These are phyloP conservation scores for Tetrahymena elliotti DNA, from an alignment of 73 alveolate species.

Conservation along the genomic window DNA sequence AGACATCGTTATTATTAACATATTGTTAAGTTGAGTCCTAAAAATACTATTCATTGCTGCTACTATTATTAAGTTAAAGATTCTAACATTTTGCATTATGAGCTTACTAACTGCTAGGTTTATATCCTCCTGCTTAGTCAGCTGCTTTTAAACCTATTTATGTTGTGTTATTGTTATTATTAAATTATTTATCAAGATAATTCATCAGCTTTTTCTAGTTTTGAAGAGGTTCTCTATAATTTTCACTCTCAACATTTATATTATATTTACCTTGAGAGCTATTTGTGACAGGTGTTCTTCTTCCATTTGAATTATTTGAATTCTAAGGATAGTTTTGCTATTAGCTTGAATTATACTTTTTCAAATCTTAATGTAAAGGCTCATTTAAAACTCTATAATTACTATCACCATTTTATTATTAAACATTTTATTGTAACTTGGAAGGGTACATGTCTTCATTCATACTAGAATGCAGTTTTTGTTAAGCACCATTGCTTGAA, in stretches of 20 bases:
- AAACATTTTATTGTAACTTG: not conserved
- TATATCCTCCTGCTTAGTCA: not conserved
- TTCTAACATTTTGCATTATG: not conserved
- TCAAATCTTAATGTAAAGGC: not conserved
- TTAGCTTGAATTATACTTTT: not conserved
- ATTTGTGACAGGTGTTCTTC: not conserved
- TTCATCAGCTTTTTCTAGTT: not conserved
- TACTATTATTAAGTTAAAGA: not conserved
- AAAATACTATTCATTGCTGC: not conserved
- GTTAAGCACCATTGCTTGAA: not conserved
- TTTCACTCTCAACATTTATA: not conserved
- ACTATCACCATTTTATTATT: not conserved
- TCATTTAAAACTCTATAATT: not conserved
- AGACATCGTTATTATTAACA: not conserved
- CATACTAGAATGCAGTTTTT: not conserved
- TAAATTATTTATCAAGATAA: not conserved
- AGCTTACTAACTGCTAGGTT: not conserved
- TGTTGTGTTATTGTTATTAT: not conserved
- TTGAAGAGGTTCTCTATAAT: not conserved
- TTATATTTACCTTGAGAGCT: not conserved
- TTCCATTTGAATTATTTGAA: not conserved
- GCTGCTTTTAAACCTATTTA: not conserved
- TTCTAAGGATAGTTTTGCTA: not conserved
- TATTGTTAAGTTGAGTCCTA: not conserved
- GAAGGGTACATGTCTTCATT: not conserved